Evolutionary conservation across 2,329 filamentous ascomycete genomes (phyloP).

Genomic region (Aspergillus fructus): DNA sequence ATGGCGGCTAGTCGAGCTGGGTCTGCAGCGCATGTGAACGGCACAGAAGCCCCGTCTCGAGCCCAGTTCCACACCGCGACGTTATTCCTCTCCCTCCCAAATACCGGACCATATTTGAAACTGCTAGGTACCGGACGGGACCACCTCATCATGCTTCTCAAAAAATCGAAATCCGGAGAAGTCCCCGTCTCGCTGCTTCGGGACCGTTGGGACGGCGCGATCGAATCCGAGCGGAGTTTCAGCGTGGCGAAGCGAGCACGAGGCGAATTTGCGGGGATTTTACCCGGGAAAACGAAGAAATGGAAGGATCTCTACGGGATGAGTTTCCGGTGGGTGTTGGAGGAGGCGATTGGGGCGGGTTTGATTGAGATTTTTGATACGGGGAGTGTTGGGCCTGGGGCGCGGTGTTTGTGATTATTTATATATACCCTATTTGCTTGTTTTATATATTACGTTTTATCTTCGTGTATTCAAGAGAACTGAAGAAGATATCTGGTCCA

Average conservation of each 20-base stretch:
- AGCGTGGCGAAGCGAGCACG: conserved; percentile 53
- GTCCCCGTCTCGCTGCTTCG: conserved; percentile 54
- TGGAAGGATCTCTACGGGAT: conserved; percentile 62
- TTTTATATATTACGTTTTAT: neutral
- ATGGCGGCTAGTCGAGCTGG: conserved; percentile 28
- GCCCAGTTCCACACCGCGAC: conserved; percentile 29
- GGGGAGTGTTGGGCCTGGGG: conserved; percentile 59
- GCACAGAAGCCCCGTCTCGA: neutral
- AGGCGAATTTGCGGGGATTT: conserved; percentile 55
- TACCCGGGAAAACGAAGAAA: conserved; percentile 62
- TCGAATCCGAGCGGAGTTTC: conserved; percentile 46
- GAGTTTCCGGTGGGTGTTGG: conserved; percentile 60
- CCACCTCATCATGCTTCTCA: conserved; percentile 55
- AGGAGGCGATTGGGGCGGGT: conserved; percentile 61
- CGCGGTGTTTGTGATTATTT: conserved; percentile 38
- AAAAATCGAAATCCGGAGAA: conserved; percentile 54
- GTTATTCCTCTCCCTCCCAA: conserved; percentile 57
- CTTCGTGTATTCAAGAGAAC: neutral
- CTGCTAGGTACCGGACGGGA: conserved; percentile 55
- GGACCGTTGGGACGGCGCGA: conserved; percentile 65
- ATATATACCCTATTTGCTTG: neutral
- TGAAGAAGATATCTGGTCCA: neutral
- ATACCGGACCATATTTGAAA: conserved; percentile 60
- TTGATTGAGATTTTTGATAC: conserved; percentile 64
- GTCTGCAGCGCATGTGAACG: neutral